These are phyloP conservation scores for Rhododendron williamsianum DNA, from an alignment of 148 eudicot genomes.

Conservation along the genomic window DNA sequence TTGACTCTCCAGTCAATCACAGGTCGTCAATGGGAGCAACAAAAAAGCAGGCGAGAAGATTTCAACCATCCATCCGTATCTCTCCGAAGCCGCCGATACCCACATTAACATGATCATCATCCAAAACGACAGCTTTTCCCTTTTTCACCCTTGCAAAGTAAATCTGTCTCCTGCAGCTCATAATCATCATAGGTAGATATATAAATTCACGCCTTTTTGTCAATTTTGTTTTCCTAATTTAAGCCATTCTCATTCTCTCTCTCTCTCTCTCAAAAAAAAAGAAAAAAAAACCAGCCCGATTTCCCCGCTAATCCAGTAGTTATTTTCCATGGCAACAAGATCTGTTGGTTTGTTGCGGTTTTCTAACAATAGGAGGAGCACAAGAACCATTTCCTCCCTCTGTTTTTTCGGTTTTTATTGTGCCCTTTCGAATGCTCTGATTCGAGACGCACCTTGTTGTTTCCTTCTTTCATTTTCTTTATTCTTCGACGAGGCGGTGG, in stretches of 20 bases:
- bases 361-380: not conserved
- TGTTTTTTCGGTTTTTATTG: not conserved
- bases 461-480: not conserved
- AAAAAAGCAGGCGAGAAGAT: not conserved
- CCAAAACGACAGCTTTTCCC: not conserved
- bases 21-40: not conserved
- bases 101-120: not conserved
- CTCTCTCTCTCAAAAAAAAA: not conserved
- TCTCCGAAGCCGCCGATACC: no score
- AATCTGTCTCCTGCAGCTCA: not conserved
- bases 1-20: not conserved
- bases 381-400: not conserved
- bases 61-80: no score
- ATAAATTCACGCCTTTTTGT: not conserved
- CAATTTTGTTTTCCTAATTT: not conserved
- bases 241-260: not conserved
- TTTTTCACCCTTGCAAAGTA: not conserved
- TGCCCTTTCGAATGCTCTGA: not conserved
- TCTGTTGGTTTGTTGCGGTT: not conserved
- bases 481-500: slow-evolving; percentile 26
- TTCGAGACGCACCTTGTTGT: not conserved
- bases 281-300: not conserved
- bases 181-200: not conserved
- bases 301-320: not conserved
- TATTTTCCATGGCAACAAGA: not conserved